A percentile compares a stretch with the other conserved stretches of the same genome.
These are phyloP conservation scores for Cinnamomum micranthum DNA, from an alignment of 164 flowering plant species.

Conservation along the genomic window DNA sequence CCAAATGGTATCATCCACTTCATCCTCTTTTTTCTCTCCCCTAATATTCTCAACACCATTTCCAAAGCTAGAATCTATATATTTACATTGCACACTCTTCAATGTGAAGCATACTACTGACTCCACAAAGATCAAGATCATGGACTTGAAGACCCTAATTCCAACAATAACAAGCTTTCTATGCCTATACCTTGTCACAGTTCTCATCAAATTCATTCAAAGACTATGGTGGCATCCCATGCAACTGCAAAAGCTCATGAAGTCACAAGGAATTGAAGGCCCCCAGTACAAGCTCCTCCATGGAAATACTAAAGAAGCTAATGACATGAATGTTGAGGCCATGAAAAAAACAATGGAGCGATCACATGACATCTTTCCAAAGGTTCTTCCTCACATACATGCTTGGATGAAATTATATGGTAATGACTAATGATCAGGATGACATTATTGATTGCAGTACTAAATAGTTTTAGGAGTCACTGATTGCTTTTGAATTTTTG, in stretches of 20 bases:
- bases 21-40: background rate
- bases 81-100: background rate
- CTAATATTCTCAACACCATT: background rate
- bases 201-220: conserved; percentile 14
- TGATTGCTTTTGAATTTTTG: background rate
- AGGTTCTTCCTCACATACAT: conserved; percentile 22
- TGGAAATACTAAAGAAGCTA: conserved; percentile 25
- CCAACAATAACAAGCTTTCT: background rate
- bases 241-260: conserved; percentile 7
- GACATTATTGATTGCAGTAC: background rate
- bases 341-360: conserved; percentile 17
- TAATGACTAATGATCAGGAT: conserved; percentile 8
- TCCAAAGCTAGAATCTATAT: background rate
- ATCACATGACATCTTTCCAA: conserved; percentile 25
- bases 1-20: background rate
- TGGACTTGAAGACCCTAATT: background rate
- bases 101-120: background rate
- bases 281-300: conserved; percentile 21
- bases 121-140: too few species aligned
- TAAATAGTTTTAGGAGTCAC: background rate
- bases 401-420: conserved; percentile 19
- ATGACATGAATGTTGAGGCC: conserved; percentile 13
- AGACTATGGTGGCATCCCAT: conserved; percentile 22
- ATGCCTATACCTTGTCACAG: background rate
- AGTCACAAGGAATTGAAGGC: conserved; percentile 25